phyloP scores from a whole-genome alignment of 805 yeast species.

The Saturnispora silvae region DNA sequence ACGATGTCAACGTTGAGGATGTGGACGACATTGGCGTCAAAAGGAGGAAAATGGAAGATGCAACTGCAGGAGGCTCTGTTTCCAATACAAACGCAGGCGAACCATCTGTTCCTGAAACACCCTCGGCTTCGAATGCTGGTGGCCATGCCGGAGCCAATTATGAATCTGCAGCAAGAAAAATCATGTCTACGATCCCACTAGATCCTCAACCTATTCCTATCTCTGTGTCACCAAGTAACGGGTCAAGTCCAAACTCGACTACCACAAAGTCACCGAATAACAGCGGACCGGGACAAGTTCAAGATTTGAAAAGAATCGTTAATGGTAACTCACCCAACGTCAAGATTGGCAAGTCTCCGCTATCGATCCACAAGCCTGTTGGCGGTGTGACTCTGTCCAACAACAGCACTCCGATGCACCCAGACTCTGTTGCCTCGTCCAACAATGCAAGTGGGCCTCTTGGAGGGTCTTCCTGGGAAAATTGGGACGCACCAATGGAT shows the following conservation, averaged over 20 bases:
- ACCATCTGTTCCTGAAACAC: constrained; percentile 7
- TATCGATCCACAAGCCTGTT: constrained; percentile 3
- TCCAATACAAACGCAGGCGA: background rate
- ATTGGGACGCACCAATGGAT: constrained; percentile 29
- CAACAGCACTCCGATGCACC: background rate
- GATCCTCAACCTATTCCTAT: constrained; percentile 69
- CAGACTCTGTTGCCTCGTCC: background rate
- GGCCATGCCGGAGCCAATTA: constrained; percentile 7
- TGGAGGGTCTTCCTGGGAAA: constrained; percentile 21
- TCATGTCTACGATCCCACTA: constrained; percentile 68
- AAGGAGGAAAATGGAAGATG: too few species aligned
- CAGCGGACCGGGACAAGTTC: constrained; percentile 8
- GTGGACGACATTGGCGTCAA: constrained; percentile 1
- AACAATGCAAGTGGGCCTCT: too few species aligned
- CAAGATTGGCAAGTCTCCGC: constrained; percentile 8
- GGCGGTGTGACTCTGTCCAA: background rate
- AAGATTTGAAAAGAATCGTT: background rate
- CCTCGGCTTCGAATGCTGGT: constrained; percentile 13
- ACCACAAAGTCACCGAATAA: background rate
- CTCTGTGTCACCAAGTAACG: constrained; percentile 15
- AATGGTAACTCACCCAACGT: background rate
- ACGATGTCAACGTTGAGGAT: constrained; percentile 9
- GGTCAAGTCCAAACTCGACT: constrained; percentile 9
- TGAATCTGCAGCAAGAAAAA: constrained; percentile 61
- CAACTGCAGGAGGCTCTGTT: constrained; percentile 4